A percentile compares a stretch with the other conserved stretches of the same genome.
These are phyloP conservation scores for Xylaria hypoxylon DNA, from an alignment of 2,329 filamentous ascomycete species.

Conservation along the genomic window DNA sequence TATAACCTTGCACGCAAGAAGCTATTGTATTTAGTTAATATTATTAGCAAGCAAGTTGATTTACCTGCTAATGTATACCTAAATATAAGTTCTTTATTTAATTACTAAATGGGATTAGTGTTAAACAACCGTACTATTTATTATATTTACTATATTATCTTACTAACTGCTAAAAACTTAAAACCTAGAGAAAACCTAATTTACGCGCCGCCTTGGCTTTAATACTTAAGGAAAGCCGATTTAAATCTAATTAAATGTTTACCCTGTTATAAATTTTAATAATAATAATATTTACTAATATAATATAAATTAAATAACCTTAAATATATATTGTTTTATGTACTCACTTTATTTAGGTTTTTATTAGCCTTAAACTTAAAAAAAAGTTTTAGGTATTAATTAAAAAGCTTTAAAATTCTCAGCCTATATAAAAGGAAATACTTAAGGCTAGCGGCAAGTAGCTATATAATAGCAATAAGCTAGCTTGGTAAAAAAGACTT, in stretches of 20 bases:
- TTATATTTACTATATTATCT: background rate
- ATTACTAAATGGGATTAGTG: background rate
- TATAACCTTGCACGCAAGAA: slow-evolving; percentile 42
- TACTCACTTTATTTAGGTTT: slow-evolving; percentile 61
- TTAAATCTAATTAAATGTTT: slow-evolving; percentile 77
- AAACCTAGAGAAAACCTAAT: slow-evolving; percentile 48
- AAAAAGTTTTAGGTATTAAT: slow-evolving; percentile 66
- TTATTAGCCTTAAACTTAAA: slow-evolving; percentile 68
- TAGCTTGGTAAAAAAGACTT: slow-evolving; percentile 84
- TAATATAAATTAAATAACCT: slow-evolving; percentile 71
- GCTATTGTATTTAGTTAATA: slow-evolving; percentile 48
- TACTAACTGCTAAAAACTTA: slow-evolving; percentile 41
- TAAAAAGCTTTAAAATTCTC: slow-evolving; percentile 80
- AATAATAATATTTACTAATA: slow-evolving; percentile 80
- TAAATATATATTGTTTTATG: background rate
- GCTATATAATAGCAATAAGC: slow-evolving; percentile 84
- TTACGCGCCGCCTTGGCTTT: slow-evolving; percentile 63
- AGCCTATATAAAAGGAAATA: slow-evolving; percentile 67
- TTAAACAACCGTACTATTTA: background rate
- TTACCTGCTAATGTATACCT: slow-evolving; percentile 68
- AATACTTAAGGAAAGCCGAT: slow-evolving; percentile 68
- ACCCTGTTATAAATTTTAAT: slow-evolving; percentile 72
- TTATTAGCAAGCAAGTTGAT: slow-evolving; percentile 63
- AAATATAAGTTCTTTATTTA: slow-evolving; percentile 49
- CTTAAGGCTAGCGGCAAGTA: slow-evolving; percentile 62